Evolutionary conservation across 495 filamentous ascomycete species (phyloP), one percentile per base, ranked within the genome.

Genomic region (Daldinia concentrica): DNA sequence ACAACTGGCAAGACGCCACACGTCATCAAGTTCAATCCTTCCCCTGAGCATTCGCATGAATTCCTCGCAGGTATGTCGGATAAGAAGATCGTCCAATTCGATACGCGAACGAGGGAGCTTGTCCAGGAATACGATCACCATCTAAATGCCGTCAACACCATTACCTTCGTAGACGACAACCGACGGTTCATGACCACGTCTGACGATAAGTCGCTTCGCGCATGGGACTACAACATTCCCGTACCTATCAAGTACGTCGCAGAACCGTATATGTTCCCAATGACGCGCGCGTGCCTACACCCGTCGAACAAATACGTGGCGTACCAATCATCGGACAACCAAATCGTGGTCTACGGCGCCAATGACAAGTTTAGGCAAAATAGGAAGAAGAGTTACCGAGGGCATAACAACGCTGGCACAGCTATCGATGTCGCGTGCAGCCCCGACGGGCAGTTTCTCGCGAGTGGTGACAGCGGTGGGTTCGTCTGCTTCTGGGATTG

Each of bases 41-140:
- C 87, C 56, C 80, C 86, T 0, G 90, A 91, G n/a, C 86, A 89
- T 69, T 86, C 87, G 1, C 90, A 95, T 75, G 94, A 97, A 79
- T 99, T 99, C 83, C 82, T 99, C 61, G 93, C 93, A 34, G 95
- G 95, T 75, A 92, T 98, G 91, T 93, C 92, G 19, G 95, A 99
- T 82, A 98, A 99, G 81, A 95, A 97, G 84, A 99, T 99, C 71
- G 87, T 99, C 32, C 95, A 99, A 76, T 99, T 97, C 81, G 95
- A 99, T 78, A 94, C 90, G 8, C 87, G 95, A 17, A 90, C 89
- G 8, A 76, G 77, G 60, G 91, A 96, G 72, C 83, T 94, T 43
- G 91, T 97, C 41, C 95, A 99, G 76, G 95, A 98, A 85, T 99
- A 99, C 81, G 94, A 98, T 79, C 94, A 98, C 82, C 95, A 99